These are phyloP conservation scores for Trametes coccinea DNA, from an alignment of 768 basidiomycete genomes.

Conservation along the genomic window DNA sequence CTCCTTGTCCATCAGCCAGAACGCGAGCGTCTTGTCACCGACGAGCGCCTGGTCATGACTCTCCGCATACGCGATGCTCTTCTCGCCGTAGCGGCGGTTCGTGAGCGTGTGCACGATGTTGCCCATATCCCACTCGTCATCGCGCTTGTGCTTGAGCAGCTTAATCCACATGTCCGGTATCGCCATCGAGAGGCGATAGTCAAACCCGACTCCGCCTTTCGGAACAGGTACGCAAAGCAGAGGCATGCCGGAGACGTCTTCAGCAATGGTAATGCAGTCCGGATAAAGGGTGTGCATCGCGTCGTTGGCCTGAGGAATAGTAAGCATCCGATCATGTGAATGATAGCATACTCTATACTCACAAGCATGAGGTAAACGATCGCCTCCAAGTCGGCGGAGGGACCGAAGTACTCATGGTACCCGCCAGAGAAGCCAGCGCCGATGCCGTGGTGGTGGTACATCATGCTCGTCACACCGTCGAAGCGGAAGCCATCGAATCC, in stretches of 20 bases:
- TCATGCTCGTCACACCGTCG: constrained; percentile 99
- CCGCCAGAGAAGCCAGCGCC: constrained; percentile 97
- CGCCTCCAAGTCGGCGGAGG: constrained; percentile 79
- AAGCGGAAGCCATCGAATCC: constrained; percentile 98
- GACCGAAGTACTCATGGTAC: constrained; percentile 97
- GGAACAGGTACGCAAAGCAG: constrained; percentile 78
- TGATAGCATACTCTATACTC: constrained; percentile 33
- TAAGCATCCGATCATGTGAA: background rate
- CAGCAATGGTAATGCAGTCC: constrained; percentile 85
- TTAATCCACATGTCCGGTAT: constrained; percentile 99
- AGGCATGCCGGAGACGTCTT: constrained; percentile 99
- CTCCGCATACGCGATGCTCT: constrained; percentile 91
- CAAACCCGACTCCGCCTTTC: constrained; percentile 93
- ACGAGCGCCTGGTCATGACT: constrained; percentile 98
- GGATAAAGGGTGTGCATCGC: constrained; percentile 84
- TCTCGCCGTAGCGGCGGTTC: constrained; percentile 87
- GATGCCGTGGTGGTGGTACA: constrained; percentile 98
- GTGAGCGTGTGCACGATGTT: constrained; percentile 87
- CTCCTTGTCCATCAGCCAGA: constrained; percentile 99
- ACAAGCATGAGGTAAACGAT: constrained; percentile 98
- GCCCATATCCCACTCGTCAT: constrained; percentile 86
- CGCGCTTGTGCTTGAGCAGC: constrained; percentile 86
- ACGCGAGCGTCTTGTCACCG: constrained; percentile 97
- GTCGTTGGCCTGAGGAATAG: constrained; percentile 76
- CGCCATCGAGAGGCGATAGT: constrained; percentile 98